Evolutionary conservation across 2,329 filamentous ascomycete genomes (phyloP), one percentile per base, ranked within the genome.

Genomic region (Fusarium brachygibbosum): DNA sequence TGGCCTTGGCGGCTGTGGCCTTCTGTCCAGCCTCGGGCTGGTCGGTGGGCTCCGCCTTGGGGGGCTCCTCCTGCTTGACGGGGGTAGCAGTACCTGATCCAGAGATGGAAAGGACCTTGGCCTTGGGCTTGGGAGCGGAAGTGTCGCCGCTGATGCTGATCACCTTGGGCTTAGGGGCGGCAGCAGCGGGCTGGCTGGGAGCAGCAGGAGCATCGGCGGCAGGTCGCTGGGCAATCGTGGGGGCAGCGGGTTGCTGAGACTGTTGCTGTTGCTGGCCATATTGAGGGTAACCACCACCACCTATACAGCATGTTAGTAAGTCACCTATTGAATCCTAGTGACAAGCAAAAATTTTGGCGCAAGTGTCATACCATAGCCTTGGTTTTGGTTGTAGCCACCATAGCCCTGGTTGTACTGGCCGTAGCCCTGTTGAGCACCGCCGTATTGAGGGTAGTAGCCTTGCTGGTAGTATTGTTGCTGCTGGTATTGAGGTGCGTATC

Each of bases 1-100:
- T 93, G 12, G 95, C 94, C 82, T 98, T 98, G 51, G 89, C 84
- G 6, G 94, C 95, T 3, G 91, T 85, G n/a, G 92, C 90, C 82
- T 98, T 98, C 65, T 94, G 86, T 31, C 93, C 92, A 29, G 91
- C 91, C 69, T 92, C 91, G 4, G 89, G 81, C 44, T 83, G 84
- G 50, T 82, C 77, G 10, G 79, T 79, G 77, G 82, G 80, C 32
- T 84, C 84, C 52, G 83, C 77, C 77, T 86, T 86, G 46, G 79
- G 67, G 56, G 88, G 85, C 49, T 79, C 76, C 68, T 81, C 77
- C 66, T 82, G 79, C 72, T 84, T 83, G 28, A 77, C 68, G 6
- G 79, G 71, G 32, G 78, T 68, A 14, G 76, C 71, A 28, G 77
- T 57, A 12, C 74, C 66, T 8, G 78, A 68, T 41, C 74, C 78